A percentile compares a stretch with the other conserved stretches of the same genome.
Evolutionary conservation across 1,284 basidiomycete species (phyloP).

Genomic region (Puccinia novopanici): DNA sequence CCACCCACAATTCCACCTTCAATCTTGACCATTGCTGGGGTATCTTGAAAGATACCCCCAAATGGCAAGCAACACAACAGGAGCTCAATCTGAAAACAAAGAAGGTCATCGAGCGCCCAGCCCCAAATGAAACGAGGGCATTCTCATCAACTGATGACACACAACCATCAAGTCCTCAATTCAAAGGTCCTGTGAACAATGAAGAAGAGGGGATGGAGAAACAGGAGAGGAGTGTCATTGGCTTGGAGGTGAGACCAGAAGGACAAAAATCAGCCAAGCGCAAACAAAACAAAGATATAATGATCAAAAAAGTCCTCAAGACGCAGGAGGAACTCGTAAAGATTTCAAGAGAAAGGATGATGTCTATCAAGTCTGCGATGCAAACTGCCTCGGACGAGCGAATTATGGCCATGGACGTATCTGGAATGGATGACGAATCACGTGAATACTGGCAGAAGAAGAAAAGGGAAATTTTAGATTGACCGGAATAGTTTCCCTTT

Average conservation of each 20-base stretch:
- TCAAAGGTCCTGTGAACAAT: not conserved
- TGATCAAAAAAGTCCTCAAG: not conserved
- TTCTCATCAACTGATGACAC: not conserved
- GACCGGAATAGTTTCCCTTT: not conserved
- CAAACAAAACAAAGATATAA: not conserved
- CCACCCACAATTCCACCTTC: not conserved
- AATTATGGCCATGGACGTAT: not conserved
- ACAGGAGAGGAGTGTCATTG: not conserved
- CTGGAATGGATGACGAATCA: not conserved
- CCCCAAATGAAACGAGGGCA: not conserved
- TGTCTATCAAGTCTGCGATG: not conserved
- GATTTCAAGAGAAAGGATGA: not conserved
- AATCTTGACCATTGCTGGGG: constrained; percentile 10
- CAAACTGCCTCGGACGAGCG: not conserved
- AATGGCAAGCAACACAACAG: constrained; percentile 5
- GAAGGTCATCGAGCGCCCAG: not conserved
- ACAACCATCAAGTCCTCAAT: not conserved
- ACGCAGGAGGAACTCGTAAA: not conserved
- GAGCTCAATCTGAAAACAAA: not conserved
- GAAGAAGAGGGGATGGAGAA: no score
- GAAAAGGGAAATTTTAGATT: not conserved
- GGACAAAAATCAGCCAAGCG: not conserved
- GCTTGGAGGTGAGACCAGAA: not conserved
- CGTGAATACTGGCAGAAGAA: not conserved
- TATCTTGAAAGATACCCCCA: constrained; percentile 7